phyloP scores from a whole-genome alignment of 2,329 filamentous ascomycete species.

The Fusarium brevicatenulatum region DNA sequence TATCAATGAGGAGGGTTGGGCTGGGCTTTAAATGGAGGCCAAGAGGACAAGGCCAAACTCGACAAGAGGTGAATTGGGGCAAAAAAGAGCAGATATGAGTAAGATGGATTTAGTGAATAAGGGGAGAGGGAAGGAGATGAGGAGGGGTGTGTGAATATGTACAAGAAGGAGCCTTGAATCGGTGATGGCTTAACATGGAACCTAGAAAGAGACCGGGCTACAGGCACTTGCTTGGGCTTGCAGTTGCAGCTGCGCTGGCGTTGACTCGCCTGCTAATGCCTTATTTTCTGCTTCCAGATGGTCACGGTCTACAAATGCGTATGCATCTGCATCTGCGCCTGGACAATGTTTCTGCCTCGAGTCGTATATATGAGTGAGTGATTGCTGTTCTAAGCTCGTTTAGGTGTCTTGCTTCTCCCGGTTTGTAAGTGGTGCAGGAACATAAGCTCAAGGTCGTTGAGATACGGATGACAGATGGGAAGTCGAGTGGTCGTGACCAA shows the following conservation, averaged over 20 bases:
- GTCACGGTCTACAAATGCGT: constrained; percentile 8
- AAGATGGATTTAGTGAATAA: constrained; percentile 15
- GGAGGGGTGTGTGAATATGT: constrained; percentile 31
- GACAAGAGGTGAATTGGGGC: constrained; percentile 8
- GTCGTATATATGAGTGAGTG: constrained; percentile 14
- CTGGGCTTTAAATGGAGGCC: constrained; percentile 15
- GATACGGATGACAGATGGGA: not conserved
- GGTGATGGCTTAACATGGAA: constrained; percentile 12
- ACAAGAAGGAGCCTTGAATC: constrained; percentile 17
- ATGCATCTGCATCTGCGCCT: constrained; percentile 26
- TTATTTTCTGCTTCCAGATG: constrained; percentile 5
- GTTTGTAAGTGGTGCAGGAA: constrained; percentile 20
- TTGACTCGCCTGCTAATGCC: constrained; percentile 27
- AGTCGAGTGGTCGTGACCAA: not conserved
- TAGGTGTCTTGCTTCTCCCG: constrained; percentile 3
- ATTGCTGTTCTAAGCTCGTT: constrained; percentile 9
- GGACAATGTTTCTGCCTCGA: constrained; percentile 17
- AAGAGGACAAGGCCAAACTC: constrained; percentile 13
- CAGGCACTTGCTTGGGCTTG: constrained; percentile 8
- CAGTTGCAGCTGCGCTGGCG: constrained; percentile 24
- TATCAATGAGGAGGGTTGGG: constrained; percentile 9
- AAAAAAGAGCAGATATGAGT: constrained; percentile 9
- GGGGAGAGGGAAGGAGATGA: not conserved
- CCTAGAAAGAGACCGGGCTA: constrained; percentile 19
- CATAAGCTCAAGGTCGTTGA: not conserved